Conservation (phyloP, 805 yeast genomes). For the Ogataea henricii region DNA sequence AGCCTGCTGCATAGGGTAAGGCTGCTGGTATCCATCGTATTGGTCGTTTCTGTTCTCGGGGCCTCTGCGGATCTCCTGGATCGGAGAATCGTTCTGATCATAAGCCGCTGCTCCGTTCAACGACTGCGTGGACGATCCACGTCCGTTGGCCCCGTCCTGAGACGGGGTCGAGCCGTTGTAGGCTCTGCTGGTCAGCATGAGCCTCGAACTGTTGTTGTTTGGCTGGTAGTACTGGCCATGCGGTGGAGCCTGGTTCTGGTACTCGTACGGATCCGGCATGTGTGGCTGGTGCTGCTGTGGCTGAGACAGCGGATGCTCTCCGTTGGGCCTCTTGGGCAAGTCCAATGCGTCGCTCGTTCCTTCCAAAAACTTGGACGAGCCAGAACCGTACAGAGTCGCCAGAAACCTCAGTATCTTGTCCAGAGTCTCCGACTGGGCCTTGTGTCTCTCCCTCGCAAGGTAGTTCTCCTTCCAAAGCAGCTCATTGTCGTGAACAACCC, state of each 20-base stretch:
- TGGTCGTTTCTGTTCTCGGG: slow-evolving; percentile 34
- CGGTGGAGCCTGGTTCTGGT: slow-evolving; percentile 10
- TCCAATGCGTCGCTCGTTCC: slow-evolving; percentile 21
- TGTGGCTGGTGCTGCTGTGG: slow-evolving; percentile 13
- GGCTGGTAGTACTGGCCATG: slow-evolving; percentile 12
- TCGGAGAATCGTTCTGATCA: slow-evolving; percentile 25
- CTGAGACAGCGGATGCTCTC: slow-evolving; percentile 8
- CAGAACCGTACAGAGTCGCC: slow-evolving; percentile 77
- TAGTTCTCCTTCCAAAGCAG: slow-evolving; percentile 88
- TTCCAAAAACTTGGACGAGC: slow-evolving; percentile 44
- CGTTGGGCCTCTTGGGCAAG: slow-evolving; percentile 13
- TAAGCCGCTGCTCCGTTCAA: slow-evolving; percentile 6
- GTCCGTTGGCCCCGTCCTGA: background rate
- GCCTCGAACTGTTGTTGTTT: slow-evolving; percentile 15
- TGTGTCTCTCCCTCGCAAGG: slow-evolving; percentile 80
- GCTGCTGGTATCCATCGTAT: slow-evolving; percentile 15
- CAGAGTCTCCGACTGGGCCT: slow-evolving; percentile 82
- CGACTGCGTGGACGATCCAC: slow-evolving; percentile 3
- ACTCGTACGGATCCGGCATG: slow-evolving; percentile 17
- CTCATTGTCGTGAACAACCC: slow-evolving; percentile 86
- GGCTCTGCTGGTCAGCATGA: slow-evolving; percentile 34
- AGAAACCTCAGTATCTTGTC: slow-evolving; percentile 85
- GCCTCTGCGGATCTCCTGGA: slow-evolving; percentile 34
- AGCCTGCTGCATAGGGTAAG: slow-evolving; percentile 4
- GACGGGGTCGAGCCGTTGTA: slow-evolving; percentile 21